These are phyloP conservation scores for Bassia scoparia DNA, from an alignment of 148 eudicot genomes.

Conservation along the genomic window DNA sequence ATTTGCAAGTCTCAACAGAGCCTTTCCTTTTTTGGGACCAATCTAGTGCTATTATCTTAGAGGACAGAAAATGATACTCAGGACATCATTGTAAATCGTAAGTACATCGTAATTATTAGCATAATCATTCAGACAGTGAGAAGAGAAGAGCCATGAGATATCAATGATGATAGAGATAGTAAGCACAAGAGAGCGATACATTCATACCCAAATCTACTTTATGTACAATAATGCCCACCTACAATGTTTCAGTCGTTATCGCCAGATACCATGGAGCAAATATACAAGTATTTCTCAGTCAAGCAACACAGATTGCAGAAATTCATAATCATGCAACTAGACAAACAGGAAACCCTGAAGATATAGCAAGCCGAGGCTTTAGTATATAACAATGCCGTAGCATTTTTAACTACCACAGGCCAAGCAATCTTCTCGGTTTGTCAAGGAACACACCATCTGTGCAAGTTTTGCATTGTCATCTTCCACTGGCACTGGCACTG, in stretches of 20 bases:
- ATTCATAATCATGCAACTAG: neutral
- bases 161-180: neutral
- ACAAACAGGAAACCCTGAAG: neutral
- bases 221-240: slow-evolving; percentile 12
- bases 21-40: slow-evolving; percentile 9
- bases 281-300: neutral
- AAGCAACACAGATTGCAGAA: neutral
- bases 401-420: slow-evolving; percentile 72
- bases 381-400: neutral
- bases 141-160: slow-evolving; percentile 1
- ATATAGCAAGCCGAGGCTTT: too few relatives aligned
- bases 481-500: slow-evolving; percentile 23
- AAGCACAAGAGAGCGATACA: slow-evolving; percentile 10
- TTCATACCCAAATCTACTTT: slow-evolving; percentile 5
- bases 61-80: too few relatives aligned
- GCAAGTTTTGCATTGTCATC: slow-evolving; percentile 59
- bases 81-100: too few relatives aligned
- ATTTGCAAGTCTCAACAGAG: neutral
- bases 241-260: neutral
- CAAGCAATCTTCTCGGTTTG: slow-evolving; percentile 80
- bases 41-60: neutral
- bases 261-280: neutral
- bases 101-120: too few relatives aligned
- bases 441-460: slow-evolving; percentile 77
- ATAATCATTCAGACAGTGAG: too few relatives aligned